Evolutionary conservation across 371 early-diverging fungal species (phyloP).

Genomic region (Blakeslea trispora): DNA sequence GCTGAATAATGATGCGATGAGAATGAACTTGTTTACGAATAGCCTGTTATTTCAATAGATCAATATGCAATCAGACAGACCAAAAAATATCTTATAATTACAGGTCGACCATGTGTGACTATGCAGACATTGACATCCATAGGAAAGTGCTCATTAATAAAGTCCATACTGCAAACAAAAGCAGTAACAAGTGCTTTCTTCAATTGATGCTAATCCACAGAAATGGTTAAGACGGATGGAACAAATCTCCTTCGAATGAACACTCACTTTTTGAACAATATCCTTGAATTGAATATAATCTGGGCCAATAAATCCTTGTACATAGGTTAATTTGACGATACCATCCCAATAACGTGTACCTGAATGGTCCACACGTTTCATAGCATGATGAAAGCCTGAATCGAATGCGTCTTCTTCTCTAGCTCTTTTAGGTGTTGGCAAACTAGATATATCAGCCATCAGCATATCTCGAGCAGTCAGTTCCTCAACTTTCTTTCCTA

Average conservation of each 20-base stretch:
- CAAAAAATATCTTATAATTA: slow-evolving; percentile 18
- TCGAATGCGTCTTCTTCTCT: slow-evolving; percentile 10
- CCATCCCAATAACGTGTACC: slow-evolving; percentile 36
- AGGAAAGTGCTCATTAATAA: slow-evolving; percentile 42
- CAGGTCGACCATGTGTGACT: slow-evolving; percentile 46
- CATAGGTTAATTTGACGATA: slow-evolving; percentile 41
- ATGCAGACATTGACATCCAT: slow-evolving; percentile 36
- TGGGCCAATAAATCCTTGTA: slow-evolving; percentile 37
- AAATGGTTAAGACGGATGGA: not conserved
- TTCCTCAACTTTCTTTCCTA: slow-evolving; percentile 41
- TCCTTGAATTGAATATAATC: slow-evolving; percentile 38
- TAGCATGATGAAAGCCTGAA: not conserved
- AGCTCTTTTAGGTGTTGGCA: slow-evolving; percentile 13
- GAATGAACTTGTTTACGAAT: slow-evolving; percentile 23
- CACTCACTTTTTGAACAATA: slow-evolving; percentile 38
- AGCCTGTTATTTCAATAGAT: no score
- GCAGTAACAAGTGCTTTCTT: slow-evolving; percentile 46
- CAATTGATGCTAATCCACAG: slow-evolving; percentile 16
- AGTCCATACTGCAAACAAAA: slow-evolving; percentile 45
- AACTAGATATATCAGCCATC: slow-evolving; percentile 4
- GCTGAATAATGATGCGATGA: slow-evolving; percentile 34
- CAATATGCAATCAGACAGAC: no score
- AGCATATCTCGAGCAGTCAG: slow-evolving; percentile 47
- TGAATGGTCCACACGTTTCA: slow-evolving; percentile 12
- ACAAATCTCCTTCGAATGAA: no score